A percentile compares a stretch with the other conserved stretches of the same genome.
Conservation (phyloP, 2,329 filamentous ascomycete species). For the Aureobasidium sp. region DNA sequence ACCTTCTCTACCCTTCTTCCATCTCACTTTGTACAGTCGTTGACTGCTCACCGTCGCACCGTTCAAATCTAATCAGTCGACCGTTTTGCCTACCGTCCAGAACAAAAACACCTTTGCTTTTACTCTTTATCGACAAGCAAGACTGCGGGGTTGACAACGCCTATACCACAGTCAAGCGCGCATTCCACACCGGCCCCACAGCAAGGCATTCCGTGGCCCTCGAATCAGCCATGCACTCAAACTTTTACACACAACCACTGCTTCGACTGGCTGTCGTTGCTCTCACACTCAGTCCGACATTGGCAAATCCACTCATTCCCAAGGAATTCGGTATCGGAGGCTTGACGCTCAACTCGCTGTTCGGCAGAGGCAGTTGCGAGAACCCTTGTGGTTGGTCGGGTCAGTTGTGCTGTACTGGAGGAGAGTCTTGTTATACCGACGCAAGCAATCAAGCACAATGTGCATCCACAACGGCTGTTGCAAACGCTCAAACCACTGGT, state of each 20-base stretch:
- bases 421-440: slow-evolving; percentile 57
- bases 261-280: slow-evolving; percentile 33
- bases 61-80: slow-evolving; percentile 3
- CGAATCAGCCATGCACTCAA: slow-evolving; percentile 25
- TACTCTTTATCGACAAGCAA: slow-evolving; percentile 13
- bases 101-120: background rate
- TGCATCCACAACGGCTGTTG: slow-evolving; percentile 28
- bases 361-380: slow-evolving; percentile 43
- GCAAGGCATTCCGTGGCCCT: slow-evolving; percentile 27
- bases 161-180: slow-evolving; percentile 11
- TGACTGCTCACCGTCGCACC: slow-evolving; percentile 10
- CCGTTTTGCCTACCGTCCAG: background rate
- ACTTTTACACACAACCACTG: slow-evolving; percentile 24
- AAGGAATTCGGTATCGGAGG: slow-evolving; percentile 27
- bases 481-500: slow-evolving; percentile 37
- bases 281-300: slow-evolving; percentile 28
- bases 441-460: slow-evolving; percentile 55
- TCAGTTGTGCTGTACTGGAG: slow-evolving; percentile 55
- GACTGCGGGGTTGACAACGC: slow-evolving; percentile 15
- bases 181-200: background rate
- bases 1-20: background rate
- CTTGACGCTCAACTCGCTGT: slow-evolving; percentile 38
- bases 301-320: slow-evolving; percentile 31
- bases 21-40: slow-evolving; percentile 10
- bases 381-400: slow-evolving; percentile 59